Evolutionary conservation across 805 yeast genomes (phyloP).

Genomic region (Wickerhamiella slavikovae): DNA sequence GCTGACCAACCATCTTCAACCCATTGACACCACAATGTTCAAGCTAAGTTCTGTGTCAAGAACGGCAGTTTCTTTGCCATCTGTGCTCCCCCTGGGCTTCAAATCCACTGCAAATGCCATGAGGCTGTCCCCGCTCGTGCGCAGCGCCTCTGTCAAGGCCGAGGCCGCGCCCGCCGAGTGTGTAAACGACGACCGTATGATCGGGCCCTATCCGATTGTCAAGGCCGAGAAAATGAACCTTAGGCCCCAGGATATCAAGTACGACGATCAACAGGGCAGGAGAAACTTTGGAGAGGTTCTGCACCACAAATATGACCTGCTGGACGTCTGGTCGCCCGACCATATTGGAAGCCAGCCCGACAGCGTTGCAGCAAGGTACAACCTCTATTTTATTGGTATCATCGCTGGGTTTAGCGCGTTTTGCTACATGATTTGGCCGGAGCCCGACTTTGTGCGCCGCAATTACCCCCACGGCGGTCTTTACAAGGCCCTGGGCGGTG

Average conservation of each 20-base stretch:
- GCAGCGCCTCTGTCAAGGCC: too few species aligned
- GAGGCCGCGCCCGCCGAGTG: neutral
- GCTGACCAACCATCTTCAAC: neutral
- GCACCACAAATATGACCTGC: conserved; percentile 48
- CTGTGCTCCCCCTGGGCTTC: too few species aligned
- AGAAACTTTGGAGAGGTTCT: conserved; percentile 59
- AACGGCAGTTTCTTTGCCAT: neutral
- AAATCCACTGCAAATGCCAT: too few species aligned
- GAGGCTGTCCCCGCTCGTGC: too few species aligned
- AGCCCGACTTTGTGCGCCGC: conserved; percentile 57
- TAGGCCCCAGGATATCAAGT: conserved; percentile 50
- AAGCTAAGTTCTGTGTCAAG: neutral
- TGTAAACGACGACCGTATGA: conserved; percentile 11
- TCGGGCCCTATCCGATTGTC: conserved; percentile 33
- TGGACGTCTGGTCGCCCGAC: conserved; percentile 79
- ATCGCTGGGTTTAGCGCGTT: conserved; percentile 16
- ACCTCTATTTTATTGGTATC: conserved; percentile 29
- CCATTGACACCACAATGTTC: neutral
- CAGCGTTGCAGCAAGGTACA: conserved; percentile 36
- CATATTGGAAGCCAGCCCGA: conserved; percentile 40
- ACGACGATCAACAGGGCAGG: conserved; percentile 65
- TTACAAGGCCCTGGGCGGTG: conserved; percentile 51
- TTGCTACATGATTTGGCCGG: conserved; percentile 25
- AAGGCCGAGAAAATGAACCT: conserved; percentile 37
- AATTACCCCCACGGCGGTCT: conserved; percentile 58